These are phyloP conservation scores for Ashbya aceris DNA, from an alignment of 1,139 yeast genomes.

Conservation along the genomic window DNA sequence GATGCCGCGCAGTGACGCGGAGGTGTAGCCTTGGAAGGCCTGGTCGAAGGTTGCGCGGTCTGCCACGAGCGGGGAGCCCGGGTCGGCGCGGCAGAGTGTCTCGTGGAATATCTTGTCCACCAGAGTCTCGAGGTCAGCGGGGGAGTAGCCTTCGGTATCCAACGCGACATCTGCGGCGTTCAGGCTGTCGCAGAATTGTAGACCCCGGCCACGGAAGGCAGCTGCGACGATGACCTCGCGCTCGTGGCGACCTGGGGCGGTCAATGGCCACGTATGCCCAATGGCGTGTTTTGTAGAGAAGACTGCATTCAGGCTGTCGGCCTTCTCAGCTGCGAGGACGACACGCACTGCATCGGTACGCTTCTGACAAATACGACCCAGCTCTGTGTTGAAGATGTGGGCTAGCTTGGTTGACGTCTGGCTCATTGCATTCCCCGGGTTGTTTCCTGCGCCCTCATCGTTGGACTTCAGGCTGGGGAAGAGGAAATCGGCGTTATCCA, in stretches of 20 bases:
- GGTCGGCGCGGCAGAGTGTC: constrained; percentile 12
- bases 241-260: constrained; percentile 61
- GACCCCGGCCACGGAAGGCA: constrained; percentile 35
- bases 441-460: constrained; percentile 11
- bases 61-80: constrained; percentile 6
- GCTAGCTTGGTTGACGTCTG: constrained; percentile 28
- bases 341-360: constrained; percentile 20
- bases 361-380: constrained; percentile 36
- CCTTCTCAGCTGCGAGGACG: constrained; percentile 45
- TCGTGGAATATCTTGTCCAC: constrained; percentile 72
- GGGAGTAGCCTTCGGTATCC: constrained; percentile 85
- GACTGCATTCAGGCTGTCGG: constrained; percentile 53
- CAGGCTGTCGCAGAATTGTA: constrained; percentile 31
- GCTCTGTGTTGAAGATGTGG: constrained; percentile 30
- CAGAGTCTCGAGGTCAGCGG: constrained; percentile 66
- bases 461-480: constrained; percentile 35
- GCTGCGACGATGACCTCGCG: constrained; percentile 45
- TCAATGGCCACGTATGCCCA: constrained; percentile 52
- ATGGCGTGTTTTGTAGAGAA: constrained; percentile 63
- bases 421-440: constrained; percentile 31
- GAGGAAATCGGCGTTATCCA: constrained; percentile 76
- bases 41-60: constrained; percentile 37
- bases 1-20: constrained; percentile 79
- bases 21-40: constrained; percentile 62
- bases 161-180: constrained; percentile 64